These are phyloP conservation scores for Aschersonia sp. DNA, from an alignment of 2,329 filamentous ascomycete species.

Conservation along the genomic window DNA sequence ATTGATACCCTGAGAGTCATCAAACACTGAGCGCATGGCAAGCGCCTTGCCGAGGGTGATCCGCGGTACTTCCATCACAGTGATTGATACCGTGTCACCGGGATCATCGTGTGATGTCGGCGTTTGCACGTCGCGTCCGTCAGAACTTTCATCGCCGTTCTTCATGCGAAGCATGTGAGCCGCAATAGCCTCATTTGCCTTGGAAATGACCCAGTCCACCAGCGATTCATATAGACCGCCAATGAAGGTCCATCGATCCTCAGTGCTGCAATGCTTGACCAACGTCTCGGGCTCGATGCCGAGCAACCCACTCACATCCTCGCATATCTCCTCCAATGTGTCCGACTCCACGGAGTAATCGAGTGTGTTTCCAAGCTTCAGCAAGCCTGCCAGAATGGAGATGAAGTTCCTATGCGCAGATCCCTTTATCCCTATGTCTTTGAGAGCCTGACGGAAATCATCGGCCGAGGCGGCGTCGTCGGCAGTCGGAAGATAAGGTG, in stretches of 20 bases:
- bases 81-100: slow-evolving; percentile 78
- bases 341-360: slow-evolving; percentile 79
- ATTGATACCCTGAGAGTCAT: slow-evolving; percentile 87
- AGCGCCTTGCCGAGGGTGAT: slow-evolving; percentile 72
- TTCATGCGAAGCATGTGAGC: slow-evolving; percentile 55
- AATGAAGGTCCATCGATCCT: slow-evolving; percentile 72
- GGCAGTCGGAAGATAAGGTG: slow-evolving; percentile 77
- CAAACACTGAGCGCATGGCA: slow-evolving; percentile 82
- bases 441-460: slow-evolving; percentile 77
- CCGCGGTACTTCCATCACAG: slow-evolving; percentile 73
- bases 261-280: slow-evolving; percentile 62
- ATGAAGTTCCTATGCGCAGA: slow-evolving; percentile 69
- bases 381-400: slow-evolving; percentile 67
- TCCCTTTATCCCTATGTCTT: slow-evolving; percentile 88
- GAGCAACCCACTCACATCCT: slow-evolving; percentile 77
- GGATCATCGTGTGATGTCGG: slow-evolving; percentile 57
- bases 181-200: slow-evolving; percentile 75
- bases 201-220: slow-evolving; percentile 85
- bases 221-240: slow-evolving; percentile 83
- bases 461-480: slow-evolving; percentile 89
- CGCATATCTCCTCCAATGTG: slow-evolving; percentile 69
- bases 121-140: slow-evolving; percentile 46
- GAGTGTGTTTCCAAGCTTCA: slow-evolving; percentile 85
- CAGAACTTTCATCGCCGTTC: slow-evolving; percentile 52
- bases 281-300: slow-evolving; percentile 80